Evolutionary conservation across 257 asterid genomes (phyloP), one percentile per base, ranked within the genome.

Genomic region (Fraxinus cuspidata): DNA sequence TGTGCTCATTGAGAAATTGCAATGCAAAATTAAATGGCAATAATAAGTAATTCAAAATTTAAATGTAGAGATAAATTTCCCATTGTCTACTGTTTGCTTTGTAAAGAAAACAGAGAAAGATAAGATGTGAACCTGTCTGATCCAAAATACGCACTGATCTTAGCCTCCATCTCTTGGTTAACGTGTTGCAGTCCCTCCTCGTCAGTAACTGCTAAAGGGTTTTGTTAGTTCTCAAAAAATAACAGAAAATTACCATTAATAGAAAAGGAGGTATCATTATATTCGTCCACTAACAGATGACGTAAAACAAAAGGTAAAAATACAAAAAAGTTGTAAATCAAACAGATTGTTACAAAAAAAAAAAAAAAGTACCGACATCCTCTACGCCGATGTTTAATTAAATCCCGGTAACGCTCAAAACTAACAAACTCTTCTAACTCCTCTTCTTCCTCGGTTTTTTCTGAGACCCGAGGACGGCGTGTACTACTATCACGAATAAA

Each of bases 321-420:
- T 5, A 42, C 16, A 23, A 11, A 23, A 58, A 25, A 0, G 35
- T 1, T 37, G 69, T 0, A 75, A 56, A 70, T 82, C 58, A 71
- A 79, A 81, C 37, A 80, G 76, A 73, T 69, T 80, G 83, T 80
- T 7, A 80, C 76, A 67, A 86, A 82, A 85, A 85, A 84, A 31
- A 84, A 31, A 85, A 91, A 40, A 86, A 93, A 93, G 96, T 93
- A 96, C 99, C 97, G 99, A 96, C 98, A 96, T 93, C 99, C 99
- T 96, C 98, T 96, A 85, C 96, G 99, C 77, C 97, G 98, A 90
- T 96, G 98, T 95, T 96, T 93, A 96, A 96, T 90, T 90, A 96
- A 93, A 91, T 96, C 98, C 98, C 98, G 99, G 85, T 92, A 96
- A 90, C 99, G 99, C 97, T 93, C 98, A 93, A 96, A 96, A 92